Base-by-base conservation (phyloP, 257 asterid species). In the Buddleja alternifolia region DNA sequence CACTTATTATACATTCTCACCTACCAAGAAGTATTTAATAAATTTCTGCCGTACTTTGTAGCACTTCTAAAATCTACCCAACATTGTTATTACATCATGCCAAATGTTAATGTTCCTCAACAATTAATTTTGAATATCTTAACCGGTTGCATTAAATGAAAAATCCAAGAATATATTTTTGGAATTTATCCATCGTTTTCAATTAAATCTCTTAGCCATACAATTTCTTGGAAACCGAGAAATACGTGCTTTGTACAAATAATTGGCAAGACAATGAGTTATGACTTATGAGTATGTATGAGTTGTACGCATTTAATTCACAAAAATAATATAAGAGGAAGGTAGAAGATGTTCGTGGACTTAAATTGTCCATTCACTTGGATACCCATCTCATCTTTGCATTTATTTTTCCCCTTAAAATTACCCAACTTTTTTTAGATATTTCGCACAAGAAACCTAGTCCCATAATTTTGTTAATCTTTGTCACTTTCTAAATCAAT, bases 331-430 rank as follows among this genome's bases (percentile, higher is more conserved):
- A 62, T 32, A 77, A 69, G 73, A 78, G 78, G 75, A 73, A 56
- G 70, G 42, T 55, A 69, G 40, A 41, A 57, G 56, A 48, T 20
- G 75, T 73, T 77, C 82, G 82, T 77, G 82, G 82, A 68, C 12
- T 68, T 68, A 39, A 67, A 57, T 16, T 41, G 21, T 78, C 82
- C 82, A 69, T 73, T 69, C 82, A 77, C 65, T 55, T 58, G 19
- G 42, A 41, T 55, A 48, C 9, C 51, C 25, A 57, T 68, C 58
- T 47, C 73, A 57, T 70, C 37, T 1, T 58, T 16, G 7, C 16
- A 52, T 67, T 52, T 63, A 47, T 59, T 29, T 24, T 65, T 36
- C 17, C 48, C 24, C 46, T 40, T 17, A 10, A 56, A 56, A 25
- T 3, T 1, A 1, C 72, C 67, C 21, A 44, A 19, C 44, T 55